A percentile compares a stretch with the other conserved stretches of the same genome.
Conservation (phyloP, 176 grass and related monocot species). For the Cymbopogon citratus region DNA sequence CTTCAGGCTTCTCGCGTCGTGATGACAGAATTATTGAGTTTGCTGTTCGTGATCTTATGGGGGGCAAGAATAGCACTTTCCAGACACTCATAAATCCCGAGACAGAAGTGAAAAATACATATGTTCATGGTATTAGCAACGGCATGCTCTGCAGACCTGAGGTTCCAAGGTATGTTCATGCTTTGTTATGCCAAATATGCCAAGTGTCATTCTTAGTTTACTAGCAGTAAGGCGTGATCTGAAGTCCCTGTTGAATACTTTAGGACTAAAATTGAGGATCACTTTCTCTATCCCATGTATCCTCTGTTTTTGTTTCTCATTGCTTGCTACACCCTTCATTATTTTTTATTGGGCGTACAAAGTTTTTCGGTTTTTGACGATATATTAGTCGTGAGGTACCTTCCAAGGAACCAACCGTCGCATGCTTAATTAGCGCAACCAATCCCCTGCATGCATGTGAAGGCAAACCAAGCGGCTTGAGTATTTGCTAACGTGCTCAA, state of each 20-base stretch:
- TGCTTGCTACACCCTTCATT: no score
- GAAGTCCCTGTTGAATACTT: neutral
- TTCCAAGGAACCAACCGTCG: no score
- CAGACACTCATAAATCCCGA: constrained; percentile 80
- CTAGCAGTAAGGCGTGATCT: neutral
- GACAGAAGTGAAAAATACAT: constrained; percentile 34
- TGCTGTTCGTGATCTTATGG: constrained; percentile 73
- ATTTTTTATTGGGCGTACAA: no score
- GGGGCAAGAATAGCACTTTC: constrained; percentile 70
- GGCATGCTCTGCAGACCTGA: constrained; percentile 52
- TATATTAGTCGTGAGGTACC: no score
- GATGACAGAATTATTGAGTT: constrained; percentile 76
- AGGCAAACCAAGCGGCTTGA: no score
- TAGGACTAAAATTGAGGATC: neutral
- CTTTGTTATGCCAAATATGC: constrained; percentile 2
- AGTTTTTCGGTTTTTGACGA: no score
- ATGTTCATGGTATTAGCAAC: constrained; percentile 61
- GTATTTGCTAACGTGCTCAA: neutral
- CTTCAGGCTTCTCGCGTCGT: constrained; percentile 57
- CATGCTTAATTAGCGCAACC: no score
- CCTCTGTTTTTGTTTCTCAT: constrained; percentile 12
- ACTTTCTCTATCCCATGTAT: neutral
- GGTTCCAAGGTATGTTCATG: constrained; percentile 59
- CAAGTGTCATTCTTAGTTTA: constrained; percentile 14
- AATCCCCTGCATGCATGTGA: no score